A percentile compares a stretch with the other conserved stretches of the same genome.
These are phyloP conservation scores for Arthrobotrys sphaeroides DNA, from an alignment of 2,329 filamentous ascomycete species.

Conservation along the genomic window DNA sequence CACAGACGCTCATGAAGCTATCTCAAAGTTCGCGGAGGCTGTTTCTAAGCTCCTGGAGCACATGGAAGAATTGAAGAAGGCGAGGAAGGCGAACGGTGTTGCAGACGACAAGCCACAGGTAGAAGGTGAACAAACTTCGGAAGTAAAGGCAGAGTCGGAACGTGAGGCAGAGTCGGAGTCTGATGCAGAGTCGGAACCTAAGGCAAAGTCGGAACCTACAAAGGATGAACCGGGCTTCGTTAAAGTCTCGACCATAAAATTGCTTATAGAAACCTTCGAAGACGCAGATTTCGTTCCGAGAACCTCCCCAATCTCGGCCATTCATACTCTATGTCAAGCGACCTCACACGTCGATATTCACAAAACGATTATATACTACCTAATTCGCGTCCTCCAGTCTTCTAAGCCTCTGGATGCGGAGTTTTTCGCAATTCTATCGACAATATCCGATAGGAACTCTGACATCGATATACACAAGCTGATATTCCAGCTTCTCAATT, in stretches of 20 bases:
- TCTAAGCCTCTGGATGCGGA: neutral
- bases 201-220: neutral
- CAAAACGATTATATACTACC: neutral
- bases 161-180: neutral
- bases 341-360: constrained; percentile 7
- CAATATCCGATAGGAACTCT: neutral
- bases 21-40: neutral
- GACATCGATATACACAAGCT: neutral
- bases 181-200: neutral
- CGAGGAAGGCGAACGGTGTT: neutral
- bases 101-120: neutral
- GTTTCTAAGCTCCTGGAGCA: neutral
- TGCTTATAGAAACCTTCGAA: constrained; percentile 5
- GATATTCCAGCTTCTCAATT: neutral
- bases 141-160: neutral
- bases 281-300: neutral
- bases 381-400: neutral
- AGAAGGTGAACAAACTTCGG: neutral
- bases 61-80: neutral
- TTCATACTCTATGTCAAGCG: neutral
- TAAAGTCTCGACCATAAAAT: constrained; percentile 25
- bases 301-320: neutral
- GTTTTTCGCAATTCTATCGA: neutral
- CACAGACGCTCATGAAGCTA: neutral
- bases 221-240: neutral